These are phyloP conservation scores for Plenodomus lindquistii DNA, from an alignment of 2,329 filamentous ascomycete species.

Conservation along the genomic window DNA sequence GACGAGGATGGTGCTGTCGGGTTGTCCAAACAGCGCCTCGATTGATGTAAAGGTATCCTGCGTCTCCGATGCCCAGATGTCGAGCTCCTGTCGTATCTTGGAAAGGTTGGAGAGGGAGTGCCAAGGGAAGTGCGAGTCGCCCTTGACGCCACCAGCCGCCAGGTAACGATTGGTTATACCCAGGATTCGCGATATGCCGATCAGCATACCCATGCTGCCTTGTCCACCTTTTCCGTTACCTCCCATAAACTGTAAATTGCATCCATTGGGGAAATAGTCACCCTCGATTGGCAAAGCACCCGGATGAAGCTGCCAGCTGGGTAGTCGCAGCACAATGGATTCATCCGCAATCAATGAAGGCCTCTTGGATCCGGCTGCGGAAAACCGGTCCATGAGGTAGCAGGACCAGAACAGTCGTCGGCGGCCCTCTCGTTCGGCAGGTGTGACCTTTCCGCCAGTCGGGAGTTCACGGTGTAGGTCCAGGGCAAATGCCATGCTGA, in stretches of 20 bases:
- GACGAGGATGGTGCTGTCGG: constrained; percentile 76
- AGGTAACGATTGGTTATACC: constrained; percentile 84
- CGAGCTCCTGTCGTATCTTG: constrained; percentile 81
- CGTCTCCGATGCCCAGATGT: constrained; percentile 82
- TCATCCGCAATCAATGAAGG: constrained; percentile 80
- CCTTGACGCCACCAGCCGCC: constrained; percentile 82
- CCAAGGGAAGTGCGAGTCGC: constrained; percentile 90
- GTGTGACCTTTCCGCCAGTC: constrained; percentile 62
- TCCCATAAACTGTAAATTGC: constrained; percentile 75
- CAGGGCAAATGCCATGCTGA: constrained; percentile 81
- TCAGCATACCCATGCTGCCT: constrained; percentile 77
- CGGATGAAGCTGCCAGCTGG: constrained; percentile 70
- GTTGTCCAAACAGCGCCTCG: constrained; percentile 73
- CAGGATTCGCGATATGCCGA: constrained; percentile 81
- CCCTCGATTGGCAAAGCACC: constrained; percentile 69
- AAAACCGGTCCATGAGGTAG: constrained; percentile 84
- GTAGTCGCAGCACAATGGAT: constrained; percentile 73
- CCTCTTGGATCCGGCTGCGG: constrained; percentile 77
- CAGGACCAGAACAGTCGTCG: constrained; percentile 87
- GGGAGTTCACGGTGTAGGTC: constrained; percentile 80
- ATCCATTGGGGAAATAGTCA: constrained; percentile 77
- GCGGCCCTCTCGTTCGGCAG: constrained; percentile 73
- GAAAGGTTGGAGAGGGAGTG: constrained; percentile 83
- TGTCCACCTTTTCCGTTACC: constrained; percentile 71
- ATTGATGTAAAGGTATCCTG: constrained; percentile 78